A percentile compares a stretch with the other conserved stretches of the same genome.
Conservation (phyloP, 2,329 filamentous ascomycete species). For the Fusarium graminum region DNA sequence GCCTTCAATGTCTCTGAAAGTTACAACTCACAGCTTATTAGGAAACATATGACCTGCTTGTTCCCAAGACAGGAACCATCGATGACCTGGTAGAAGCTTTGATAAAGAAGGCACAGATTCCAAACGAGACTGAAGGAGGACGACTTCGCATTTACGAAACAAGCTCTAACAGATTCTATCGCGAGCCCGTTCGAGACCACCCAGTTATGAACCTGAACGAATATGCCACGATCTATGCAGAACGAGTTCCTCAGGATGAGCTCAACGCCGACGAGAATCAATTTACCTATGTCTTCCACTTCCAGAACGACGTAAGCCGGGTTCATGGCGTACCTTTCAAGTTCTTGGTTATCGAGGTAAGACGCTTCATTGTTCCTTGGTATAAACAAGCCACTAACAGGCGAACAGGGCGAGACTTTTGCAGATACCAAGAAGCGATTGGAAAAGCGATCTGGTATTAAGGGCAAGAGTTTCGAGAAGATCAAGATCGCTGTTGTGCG, state of each 20-base stretch:
- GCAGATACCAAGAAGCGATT: slow-evolving; percentile 94
- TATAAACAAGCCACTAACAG: slow-evolving; percentile 13
- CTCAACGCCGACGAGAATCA: slow-evolving; percentile 67
- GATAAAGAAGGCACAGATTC: slow-evolving; percentile 83
- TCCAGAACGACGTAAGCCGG: slow-evolving; percentile 88
- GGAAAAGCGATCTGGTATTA: slow-evolving; percentile 91
- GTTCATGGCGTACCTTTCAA: slow-evolving; percentile 91
- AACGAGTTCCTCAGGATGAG: slow-evolving; percentile 82
- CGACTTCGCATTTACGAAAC: slow-evolving; percentile 86
- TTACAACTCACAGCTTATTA: slow-evolving; percentile 52
- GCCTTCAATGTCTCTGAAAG: background rate
- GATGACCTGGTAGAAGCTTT: slow-evolving; percentile 82
- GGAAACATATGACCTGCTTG: slow-evolving; percentile 85
- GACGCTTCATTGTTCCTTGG: slow-evolving; percentile 45
- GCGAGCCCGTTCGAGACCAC: slow-evolving; percentile 77
- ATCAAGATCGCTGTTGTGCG: slow-evolving; percentile 92
- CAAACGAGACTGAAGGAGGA: slow-evolving; percentile 77
- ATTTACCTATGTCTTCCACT: slow-evolving; percentile 87
- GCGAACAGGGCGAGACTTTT: slow-evolving; percentile 81
- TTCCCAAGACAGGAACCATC: slow-evolving; percentile 86
- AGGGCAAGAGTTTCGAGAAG: slow-evolving; percentile 98
- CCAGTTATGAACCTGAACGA: slow-evolving; percentile 87
- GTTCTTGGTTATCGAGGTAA: slow-evolving; percentile 84
- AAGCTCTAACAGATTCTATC: slow-evolving; percentile 85
- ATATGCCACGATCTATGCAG: slow-evolving; percentile 84